Evolutionary conservation across 345 rosid species (phyloP).

Genomic region (Citrus reticulata): DNA sequence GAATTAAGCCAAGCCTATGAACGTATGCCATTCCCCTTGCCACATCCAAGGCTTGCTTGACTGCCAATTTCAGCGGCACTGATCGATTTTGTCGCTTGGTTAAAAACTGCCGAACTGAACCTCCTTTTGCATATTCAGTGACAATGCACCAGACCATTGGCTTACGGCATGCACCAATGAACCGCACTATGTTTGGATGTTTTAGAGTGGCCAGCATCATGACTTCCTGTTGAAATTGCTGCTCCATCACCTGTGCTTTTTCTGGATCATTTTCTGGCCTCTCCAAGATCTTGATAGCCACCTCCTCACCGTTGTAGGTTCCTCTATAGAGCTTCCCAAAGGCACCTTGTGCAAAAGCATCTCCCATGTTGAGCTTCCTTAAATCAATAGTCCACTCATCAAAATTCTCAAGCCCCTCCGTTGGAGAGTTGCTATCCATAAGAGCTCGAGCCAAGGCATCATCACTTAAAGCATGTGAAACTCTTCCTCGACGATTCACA

Average conservation of each 20-base stretch:
- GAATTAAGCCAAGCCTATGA: constrained; percentile 36
- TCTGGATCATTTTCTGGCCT: constrained; percentile 38
- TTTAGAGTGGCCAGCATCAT: constrained; percentile 40
- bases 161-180: constrained; percentile 42
- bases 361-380: constrained; percentile 41
- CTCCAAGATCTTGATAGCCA: constrained; percentile 49
- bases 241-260: constrained; percentile 38
- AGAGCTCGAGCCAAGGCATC: constrained; percentile 41
- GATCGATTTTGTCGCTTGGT: constrained; percentile 30
- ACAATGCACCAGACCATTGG: constrained; percentile 50
- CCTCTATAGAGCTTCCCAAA: constrained; percentile 49
- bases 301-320: constrained; percentile 41
- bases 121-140: constrained; percentile 46
- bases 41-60: constrained; percentile 45
- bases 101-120: constrained; percentile 40
- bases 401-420: constrained; percentile 31
- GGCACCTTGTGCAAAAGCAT: constrained; percentile 46
- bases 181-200: constrained; percentile 41
- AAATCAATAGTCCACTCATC: constrained; percentile 42
- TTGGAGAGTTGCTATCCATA: constrained; percentile 34
- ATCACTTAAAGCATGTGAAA: constrained; percentile 30
- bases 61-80: constrained; percentile 38
- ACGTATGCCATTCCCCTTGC: constrained; percentile 48
- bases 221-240: constrained; percentile 47
- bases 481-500: constrained; percentile 33